A percentile compares a stretch with the other conserved stretches of the same genome.
Conservation (phyloP, 495 filamentous ascomycete species). For the Daldinia loculata region DNA sequence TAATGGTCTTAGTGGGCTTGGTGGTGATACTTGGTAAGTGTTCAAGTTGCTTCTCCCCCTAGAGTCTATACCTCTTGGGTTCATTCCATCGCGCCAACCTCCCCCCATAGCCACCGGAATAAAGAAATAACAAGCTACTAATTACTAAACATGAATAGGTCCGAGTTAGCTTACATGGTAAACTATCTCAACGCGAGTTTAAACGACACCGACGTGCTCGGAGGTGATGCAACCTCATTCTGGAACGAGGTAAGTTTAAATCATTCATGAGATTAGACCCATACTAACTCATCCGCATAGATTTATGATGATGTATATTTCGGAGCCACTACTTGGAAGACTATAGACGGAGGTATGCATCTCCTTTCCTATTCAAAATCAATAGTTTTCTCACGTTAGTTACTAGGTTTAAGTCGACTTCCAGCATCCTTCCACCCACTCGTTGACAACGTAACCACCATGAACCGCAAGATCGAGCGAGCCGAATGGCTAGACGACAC, state of each 20-base stretch:
- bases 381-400: neutral
- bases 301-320: constrained; percentile 68
- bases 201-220: constrained; percentile 64
- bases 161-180: constrained; percentile 68
- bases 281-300: constrained; percentile 12
- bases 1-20: constrained; percentile 49
- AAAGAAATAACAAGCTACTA: constrained; percentile 36
- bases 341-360: constrained; percentile 65
- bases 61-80: neutral
- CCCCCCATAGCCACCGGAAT: neutral
- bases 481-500: constrained; percentile 51
- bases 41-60: neutral
- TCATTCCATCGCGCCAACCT: neutral
- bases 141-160: constrained; percentile 45
- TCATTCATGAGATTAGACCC: neutral
- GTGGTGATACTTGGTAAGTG: constrained; percentile 44
- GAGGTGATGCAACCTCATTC: constrained; percentile 38
- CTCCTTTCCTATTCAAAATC: neutral
- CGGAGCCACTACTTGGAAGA: constrained; percentile 64
- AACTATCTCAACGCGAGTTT: constrained; percentile 63
- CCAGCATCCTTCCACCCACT: constrained; percentile 69
- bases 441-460: constrained; percentile 62
- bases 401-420: constrained; percentile 59
- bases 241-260: constrained; percentile 46
- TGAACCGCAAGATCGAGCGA: constrained; percentile 62